phyloP scores from a whole-genome alignment of 805 yeast genomes.

The Cephaloascus fragrans region DNA sequence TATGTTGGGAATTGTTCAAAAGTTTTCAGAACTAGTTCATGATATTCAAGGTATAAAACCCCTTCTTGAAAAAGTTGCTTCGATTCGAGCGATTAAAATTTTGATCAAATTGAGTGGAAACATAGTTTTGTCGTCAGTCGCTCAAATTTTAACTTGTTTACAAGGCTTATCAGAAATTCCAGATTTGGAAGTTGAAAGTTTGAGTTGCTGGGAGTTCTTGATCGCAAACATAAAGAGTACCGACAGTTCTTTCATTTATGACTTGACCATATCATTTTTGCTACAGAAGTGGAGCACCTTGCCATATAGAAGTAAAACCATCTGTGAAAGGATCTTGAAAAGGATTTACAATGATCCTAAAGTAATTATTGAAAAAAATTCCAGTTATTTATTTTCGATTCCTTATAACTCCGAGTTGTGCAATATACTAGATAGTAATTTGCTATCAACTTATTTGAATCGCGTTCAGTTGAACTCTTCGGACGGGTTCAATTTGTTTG shows the following conservation, averaged over 20 bases:
- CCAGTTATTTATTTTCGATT: constrained; percentile 44
- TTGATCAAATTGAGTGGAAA: constrained; percentile 45
- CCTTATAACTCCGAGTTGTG: constrained; percentile 31
- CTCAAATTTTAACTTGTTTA: constrained; percentile 79
- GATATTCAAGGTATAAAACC: constrained; percentile 66
- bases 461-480: constrained; percentile 1
- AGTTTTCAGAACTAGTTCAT: constrained; percentile 71
- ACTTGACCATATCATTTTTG: constrained; percentile 63
- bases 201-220: constrained; percentile 60
- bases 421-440: constrained; percentile 1
- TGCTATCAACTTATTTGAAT: constrained; percentile 5
- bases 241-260: constrained; percentile 57
- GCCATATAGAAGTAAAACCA: constrained; percentile 13
- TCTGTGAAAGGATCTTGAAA: neutral
- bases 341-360: constrained; percentile 19
- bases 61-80: constrained; percentile 57
- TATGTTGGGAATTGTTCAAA: constrained; percentile 67
- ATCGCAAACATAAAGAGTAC: constrained; percentile 45
- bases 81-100: constrained; percentile 66
- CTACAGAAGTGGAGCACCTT: constrained; percentile 58
- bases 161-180: constrained; percentile 66
- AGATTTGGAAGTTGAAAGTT: constrained; percentile 49
- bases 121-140: constrained; percentile 57
- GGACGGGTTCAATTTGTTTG: constrained; percentile 22
- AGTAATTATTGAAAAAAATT: constrained; percentile 26